Evolutionary conservation across 768 basidiomycete genomes (phyloP).

Genomic region (Cantharellus cinnabarinus): DNA sequence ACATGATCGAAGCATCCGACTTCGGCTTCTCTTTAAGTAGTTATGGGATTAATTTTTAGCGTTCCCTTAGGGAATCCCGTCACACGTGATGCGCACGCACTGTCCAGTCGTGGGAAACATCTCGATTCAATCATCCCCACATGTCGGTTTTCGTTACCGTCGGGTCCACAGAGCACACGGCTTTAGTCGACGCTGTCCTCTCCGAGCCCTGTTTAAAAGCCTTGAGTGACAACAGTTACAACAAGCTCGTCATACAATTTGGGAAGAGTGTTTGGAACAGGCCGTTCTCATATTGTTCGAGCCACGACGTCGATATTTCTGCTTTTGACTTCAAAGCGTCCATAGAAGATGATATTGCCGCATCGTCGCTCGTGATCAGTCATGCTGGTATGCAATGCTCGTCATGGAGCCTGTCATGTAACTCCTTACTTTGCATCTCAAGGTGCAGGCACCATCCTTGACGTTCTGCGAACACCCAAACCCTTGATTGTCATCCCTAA

Average conservation of each 20-base stretch:
- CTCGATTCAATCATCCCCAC: too few relatives aligned
- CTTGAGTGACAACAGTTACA: constrained; percentile 36
- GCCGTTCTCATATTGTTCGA: constrained; percentile 7
- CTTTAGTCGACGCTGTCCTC: constrained; percentile 40
- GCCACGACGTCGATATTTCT: constrained; percentile 33
- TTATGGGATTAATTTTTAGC: too few relatives aligned
- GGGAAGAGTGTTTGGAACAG: constrained; percentile 33
- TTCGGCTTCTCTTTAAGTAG: too few relatives aligned
- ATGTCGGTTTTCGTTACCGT: constrained; percentile 52
- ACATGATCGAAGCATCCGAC: too few relatives aligned
- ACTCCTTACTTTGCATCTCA: background rate
- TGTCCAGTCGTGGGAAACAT: too few relatives aligned
- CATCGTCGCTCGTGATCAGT: constrained; percentile 65
- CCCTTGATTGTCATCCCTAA: constrained; percentile 81
- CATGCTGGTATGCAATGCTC: constrained; percentile 56
- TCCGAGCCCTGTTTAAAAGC: constrained; percentile 35
- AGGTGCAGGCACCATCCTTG: constrained; percentile 92
- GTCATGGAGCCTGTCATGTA: background rate
- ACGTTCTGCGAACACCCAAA: constrained; percentile 55
- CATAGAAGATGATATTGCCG: constrained; percentile 40
- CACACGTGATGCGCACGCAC: too few relatives aligned
- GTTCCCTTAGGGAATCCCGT: too few relatives aligned
- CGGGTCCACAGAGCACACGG: constrained; percentile 74
- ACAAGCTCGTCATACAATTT: constrained; percentile 48
- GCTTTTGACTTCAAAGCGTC: constrained; percentile 58